Conservation (phyloP, 2,329 filamentous ascomycete species). For the Claviceps pazoutovae region DNA sequence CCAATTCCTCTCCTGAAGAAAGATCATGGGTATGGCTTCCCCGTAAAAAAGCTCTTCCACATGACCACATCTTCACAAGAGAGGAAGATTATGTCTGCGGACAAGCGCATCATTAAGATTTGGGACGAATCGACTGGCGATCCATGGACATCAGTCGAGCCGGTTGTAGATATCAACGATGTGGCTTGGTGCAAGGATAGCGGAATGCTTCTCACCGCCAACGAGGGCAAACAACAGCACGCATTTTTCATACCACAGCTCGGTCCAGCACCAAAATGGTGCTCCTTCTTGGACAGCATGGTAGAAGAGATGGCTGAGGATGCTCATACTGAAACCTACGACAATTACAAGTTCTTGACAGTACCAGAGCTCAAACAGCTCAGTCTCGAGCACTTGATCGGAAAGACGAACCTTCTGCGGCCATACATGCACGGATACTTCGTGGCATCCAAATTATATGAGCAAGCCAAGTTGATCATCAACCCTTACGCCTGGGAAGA, state of each 20-base stretch:
- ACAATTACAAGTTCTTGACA: slow-evolving; percentile 98
- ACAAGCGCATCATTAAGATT: slow-evolving; percentile 94
- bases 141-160: slow-evolving; percentile 92
- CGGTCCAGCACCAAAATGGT: slow-evolving; percentile 89
- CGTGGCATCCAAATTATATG: slow-evolving; percentile 86
- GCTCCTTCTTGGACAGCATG: slow-evolving; percentile 89
- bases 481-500: slow-evolving; percentile 93
- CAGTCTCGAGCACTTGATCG: slow-evolving; percentile 77
- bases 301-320: slow-evolving; percentile 97
- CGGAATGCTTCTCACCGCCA: slow-evolving; percentile 92
- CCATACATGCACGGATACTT: slow-evolving; percentile 99
- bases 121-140: slow-evolving; percentile 76
- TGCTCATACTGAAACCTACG: slow-evolving; percentile 68
- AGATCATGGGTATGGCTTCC: slow-evolving; percentile 89
- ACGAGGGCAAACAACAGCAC: slow-evolving; percentile 91
- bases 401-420: slow-evolving; percentile 74
- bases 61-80: slow-evolving; percentile 60
- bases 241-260: slow-evolving; percentile 90
- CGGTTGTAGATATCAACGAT: slow-evolving; percentile 84
- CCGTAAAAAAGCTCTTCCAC: slow-evolving; percentile 71
- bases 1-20: slow-evolving; percentile 77
- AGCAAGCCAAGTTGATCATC: slow-evolving; percentile 82
- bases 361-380: slow-evolving; percentile 71
- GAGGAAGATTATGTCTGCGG: slow-evolving; percentile 79
- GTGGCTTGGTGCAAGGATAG: slow-evolving; percentile 86